Evolutionary conservation across 345 rosid genomes (phyloP), one percentile per base, ranked within the genome.

Genomic region (Citrus inodora): DNA sequence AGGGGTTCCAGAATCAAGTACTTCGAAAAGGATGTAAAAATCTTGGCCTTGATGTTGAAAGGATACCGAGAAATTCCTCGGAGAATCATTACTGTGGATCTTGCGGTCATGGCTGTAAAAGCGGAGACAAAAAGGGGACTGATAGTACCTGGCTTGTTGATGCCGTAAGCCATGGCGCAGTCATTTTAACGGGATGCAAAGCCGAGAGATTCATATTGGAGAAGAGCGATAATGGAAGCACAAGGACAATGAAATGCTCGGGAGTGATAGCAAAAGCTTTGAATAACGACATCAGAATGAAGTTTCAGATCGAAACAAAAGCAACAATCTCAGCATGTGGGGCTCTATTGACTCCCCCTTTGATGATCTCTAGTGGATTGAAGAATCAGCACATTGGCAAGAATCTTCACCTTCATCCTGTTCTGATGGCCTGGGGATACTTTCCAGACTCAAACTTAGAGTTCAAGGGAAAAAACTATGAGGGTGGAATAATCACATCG

Each of bases 371-470:
- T 2, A 96, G 99, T 66, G 97, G 99, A 21, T 77, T 96, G 76
- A 88, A 77, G 83, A 96, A 96, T 84, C 79, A 19, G 53, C 77
- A 92, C 56, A 94, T 96, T 24, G 97, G 99, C 1, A 79, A 66
- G 53, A 89, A 94, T 84, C 99, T 94, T 77, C 97, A 84, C 77
- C 83, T 94, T 71, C 99, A 96, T 70, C 97, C 99, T 6, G 97
- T 90, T 59, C 38, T 83, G 60, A 89, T 92, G 97, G 80, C 89
- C 0, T 94, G 99, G 99, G 99, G 98, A 27, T 93, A 94, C 88
- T 96, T 96, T 82, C 98, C 98, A 0, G 91, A 90, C 4, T 87
- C 92, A 40, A 78, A 82, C 84, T 66, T 86, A 14, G 82, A 79
- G 65, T 73, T 88, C 79, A 84, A 83, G 24, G 97, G 97, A 2